A percentile compares a stretch with the other conserved stretches of the same genome.
phyloP scores from a whole-genome alignment of 805 yeast genomes.

The Candida ficus region DNA sequence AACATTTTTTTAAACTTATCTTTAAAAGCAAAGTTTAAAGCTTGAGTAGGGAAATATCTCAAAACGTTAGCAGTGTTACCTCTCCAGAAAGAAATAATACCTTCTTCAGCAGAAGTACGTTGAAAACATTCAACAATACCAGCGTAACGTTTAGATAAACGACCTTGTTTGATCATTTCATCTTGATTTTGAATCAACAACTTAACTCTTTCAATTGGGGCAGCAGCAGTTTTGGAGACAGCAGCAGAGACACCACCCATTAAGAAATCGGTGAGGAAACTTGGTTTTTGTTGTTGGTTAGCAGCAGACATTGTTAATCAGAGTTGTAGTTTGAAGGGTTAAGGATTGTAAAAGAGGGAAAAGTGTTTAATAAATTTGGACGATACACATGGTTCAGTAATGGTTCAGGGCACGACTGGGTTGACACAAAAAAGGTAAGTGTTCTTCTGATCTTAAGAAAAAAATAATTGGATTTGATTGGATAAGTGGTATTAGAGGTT shows the following conservation, averaged over 20 bases:
- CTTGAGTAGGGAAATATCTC: slow-evolving; percentile 99
- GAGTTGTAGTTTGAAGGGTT: no score
- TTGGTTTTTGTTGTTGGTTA: slow-evolving; percentile 30
- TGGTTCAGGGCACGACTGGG: not conserved
- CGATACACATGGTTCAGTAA: no score
- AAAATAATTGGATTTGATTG: not conserved
- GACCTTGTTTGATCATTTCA: slow-evolving; percentile 97
- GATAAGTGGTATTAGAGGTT: no score
- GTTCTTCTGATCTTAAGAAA: not conserved
- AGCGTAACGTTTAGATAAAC: slow-evolving; percentile 77
- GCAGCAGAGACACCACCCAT: slow-evolving; percentile 99
- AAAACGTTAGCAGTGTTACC: slow-evolving; percentile 99
- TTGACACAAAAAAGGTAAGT: not conserved
- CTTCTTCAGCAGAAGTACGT: slow-evolving; percentile 92
- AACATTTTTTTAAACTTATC: slow-evolving; percentile 93
- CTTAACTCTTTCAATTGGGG: slow-evolving; percentile 97
- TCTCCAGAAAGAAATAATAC: slow-evolving; percentile 94
- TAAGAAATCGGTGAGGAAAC: slow-evolving; percentile 63
- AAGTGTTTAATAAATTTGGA: not conserved
- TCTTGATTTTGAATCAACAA: slow-evolving; percentile 96
- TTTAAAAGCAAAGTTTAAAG: slow-evolving; percentile 97
- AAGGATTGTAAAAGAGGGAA: not conserved
- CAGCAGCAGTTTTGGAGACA: slow-evolving; percentile 95
- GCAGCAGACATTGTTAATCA: slow-evolving; percentile 17
- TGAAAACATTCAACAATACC: slow-evolving; percentile 93